Conservation (phyloP, 257 asterid species). For the Cordia subcordata region DNA sequence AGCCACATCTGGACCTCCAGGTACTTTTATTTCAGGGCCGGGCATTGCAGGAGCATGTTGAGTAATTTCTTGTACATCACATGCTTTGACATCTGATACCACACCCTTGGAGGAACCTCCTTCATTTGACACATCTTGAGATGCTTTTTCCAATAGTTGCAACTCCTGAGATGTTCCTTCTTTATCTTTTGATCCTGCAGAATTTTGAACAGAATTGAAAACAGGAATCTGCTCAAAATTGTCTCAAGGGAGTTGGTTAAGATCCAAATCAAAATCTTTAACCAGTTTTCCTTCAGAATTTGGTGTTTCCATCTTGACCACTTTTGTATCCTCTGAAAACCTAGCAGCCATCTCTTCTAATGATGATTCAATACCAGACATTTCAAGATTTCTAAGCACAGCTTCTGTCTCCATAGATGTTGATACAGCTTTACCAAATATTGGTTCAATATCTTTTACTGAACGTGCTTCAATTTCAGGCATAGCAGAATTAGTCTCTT, state of each 20-base stretch:
- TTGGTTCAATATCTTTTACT: conserved; percentile 20
- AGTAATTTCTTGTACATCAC: background rate
- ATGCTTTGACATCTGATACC: conserved; percentile 14
- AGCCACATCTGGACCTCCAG: conserved; percentile 22
- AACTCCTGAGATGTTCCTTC: conserved; percentile 27
- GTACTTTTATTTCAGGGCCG: conserved; percentile 11
- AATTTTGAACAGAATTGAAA: conserved; percentile 21
- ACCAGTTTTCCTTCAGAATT: conserved; percentile 23
- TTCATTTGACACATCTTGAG: conserved; percentile 23
- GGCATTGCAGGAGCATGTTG: background rate
- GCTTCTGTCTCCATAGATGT: conserved; percentile 14
- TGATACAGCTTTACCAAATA: conserved; percentile 22
- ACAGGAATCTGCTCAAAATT: conserved; percentile 7
- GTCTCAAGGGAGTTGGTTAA: conserved; percentile 18
- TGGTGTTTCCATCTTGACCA: conserved; percentile 21
- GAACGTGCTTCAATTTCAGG: conserved; percentile 27
- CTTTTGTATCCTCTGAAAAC: conserved; percentile 5
- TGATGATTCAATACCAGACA: background rate
- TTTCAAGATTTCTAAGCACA: conserved; percentile 3
- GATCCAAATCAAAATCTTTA: conserved; percentile 30
- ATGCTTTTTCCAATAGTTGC: conserved; percentile 19
- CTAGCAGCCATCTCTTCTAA: conserved; percentile 1
- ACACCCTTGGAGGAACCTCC: conserved; percentile 20
- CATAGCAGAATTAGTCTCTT: conserved; percentile 18
- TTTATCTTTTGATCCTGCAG: conserved; percentile 20